phyloP scores from a whole-genome alignment of 1,284 basidiomycete genomes.

The Omphalotus olearius region DNA sequence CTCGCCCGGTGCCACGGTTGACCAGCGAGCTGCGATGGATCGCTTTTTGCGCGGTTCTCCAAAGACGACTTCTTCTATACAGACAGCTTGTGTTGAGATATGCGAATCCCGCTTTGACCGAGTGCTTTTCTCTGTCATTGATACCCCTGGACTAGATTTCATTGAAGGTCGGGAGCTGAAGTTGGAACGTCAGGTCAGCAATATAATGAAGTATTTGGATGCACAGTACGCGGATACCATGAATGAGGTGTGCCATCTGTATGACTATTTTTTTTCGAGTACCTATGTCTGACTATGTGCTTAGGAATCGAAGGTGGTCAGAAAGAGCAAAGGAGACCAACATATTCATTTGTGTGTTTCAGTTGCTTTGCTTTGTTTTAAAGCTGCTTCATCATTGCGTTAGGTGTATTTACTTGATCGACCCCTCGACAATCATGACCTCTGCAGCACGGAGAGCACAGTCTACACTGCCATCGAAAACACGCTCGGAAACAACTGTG shows the following conservation, averaged over 20 bases:
- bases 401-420: conserved; percentile 81
- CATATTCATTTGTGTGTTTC: conserved; percentile 74
- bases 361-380: neutral
- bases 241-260: conserved; percentile 53
- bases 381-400: conserved; percentile 18
- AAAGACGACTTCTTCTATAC: conserved; percentile 57
- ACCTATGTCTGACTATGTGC: conserved; percentile 4
- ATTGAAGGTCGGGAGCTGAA: conserved; percentile 64
- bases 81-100: conserved; percentile 69
- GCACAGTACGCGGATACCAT: conserved; percentile 77
- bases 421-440: conserved; percentile 66
- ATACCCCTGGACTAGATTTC: conserved; percentile 80
- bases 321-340: conserved; percentile 80
- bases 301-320: conserved; percentile 84
- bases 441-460: conserved; percentile 42
- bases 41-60: conserved; percentile 53
- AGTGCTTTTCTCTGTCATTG: conserved; percentile 69
- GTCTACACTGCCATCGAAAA: conserved; percentile 44
- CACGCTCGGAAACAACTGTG: conserved; percentile 57
- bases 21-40: conserved; percentile 60
- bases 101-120: conserved; percentile 76
- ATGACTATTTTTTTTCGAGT: neutral
- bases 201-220: conserved; percentile 71
- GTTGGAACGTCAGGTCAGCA: conserved; percentile 70
- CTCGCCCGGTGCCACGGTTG: conserved; percentile 62